These are phyloP conservation scores for Clonostachys rosea DNA, from an alignment of 2,329 filamentous ascomycete species.

Conservation along the genomic window DNA sequence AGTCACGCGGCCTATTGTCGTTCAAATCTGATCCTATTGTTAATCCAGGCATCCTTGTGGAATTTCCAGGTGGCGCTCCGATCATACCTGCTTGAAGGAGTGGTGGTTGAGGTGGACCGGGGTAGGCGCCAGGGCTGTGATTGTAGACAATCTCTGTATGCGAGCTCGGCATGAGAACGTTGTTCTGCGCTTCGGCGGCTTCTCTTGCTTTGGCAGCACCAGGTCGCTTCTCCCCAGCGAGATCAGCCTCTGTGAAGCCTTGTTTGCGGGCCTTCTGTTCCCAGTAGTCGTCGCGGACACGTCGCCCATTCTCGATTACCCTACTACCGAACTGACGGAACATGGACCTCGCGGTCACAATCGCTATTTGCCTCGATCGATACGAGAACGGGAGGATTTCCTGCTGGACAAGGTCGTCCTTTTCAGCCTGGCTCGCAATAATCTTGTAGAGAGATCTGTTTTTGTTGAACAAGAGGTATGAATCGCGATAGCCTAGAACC, in stretches of 20 bases:
- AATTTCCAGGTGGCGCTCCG: slow-evolving; percentile 55
- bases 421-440: slow-evolving; percentile 91
- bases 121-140: slow-evolving; percentile 63
- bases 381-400: slow-evolving; percentile 97
- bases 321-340: slow-evolving; percentile 97
- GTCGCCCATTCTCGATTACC: slow-evolving; percentile 82
- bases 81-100: slow-evolving; percentile 71
- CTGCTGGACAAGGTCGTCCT: slow-evolving; percentile 92
- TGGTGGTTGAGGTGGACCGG: slow-evolving; percentile 62
- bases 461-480: slow-evolving; percentile 98
- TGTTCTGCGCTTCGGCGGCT: slow-evolving; percentile 66
- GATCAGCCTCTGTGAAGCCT: slow-evolving; percentile 94
- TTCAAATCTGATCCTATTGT: slow-evolving; percentile 74
- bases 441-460: slow-evolving; percentile 97
- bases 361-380: slow-evolving; percentile 95
- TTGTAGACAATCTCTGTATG: slow-evolving; percentile 88
- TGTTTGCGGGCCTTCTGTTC: slow-evolving; percentile 96
- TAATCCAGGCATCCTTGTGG: slow-evolving; percentile 78
- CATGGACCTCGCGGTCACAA: slow-evolving; percentile 97
- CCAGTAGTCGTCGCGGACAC: slow-evolving; percentile 98
- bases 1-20: slow-evolving; percentile 74
- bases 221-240: slow-evolving; percentile 92
- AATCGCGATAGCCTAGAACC: slow-evolving; percentile 90
- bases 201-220: slow-evolving; percentile 87
- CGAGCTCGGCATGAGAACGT: slow-evolving; percentile 58